Percentiles rank a stretch among this genome's conserved stretches.
phyloP scores from a whole-genome alignment of 2,329 filamentous ascomycete genomes.

The Colletotrichum tanaceti region DNA sequence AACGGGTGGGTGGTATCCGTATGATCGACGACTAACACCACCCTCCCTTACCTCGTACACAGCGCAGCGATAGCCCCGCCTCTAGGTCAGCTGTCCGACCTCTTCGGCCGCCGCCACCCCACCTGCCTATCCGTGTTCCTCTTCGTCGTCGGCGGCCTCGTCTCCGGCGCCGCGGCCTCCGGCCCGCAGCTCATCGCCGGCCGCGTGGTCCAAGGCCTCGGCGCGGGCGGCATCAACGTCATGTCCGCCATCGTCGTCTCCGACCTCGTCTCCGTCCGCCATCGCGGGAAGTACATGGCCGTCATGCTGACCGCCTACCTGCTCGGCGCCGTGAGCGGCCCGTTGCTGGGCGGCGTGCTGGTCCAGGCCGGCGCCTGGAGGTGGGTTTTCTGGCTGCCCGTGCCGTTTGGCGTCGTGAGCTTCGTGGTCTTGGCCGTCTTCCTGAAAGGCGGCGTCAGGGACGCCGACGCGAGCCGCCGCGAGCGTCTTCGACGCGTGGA shows the following conservation, averaged over 20 bases:
- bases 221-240: conserved; percentile 51
- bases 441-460: conserved; percentile 52
- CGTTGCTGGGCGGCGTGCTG: conserved; percentile 49
- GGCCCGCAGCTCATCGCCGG: conserved; percentile 62
- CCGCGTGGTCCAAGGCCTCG: conserved; percentile 61
- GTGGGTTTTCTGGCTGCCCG: conserved; percentile 47
- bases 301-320: conserved; percentile 49
- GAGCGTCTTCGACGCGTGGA: conserved; percentile 55
- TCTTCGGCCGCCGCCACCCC: conserved; percentile 62
- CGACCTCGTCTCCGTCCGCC: conserved; percentile 62
- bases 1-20: too few relatives aligned
- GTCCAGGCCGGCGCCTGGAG: conserved; percentile 52
- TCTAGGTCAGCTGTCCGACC: conserved; percentile 61
- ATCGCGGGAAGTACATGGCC: conserved; percentile 55
- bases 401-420: conserved; percentile 50
- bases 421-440: conserved; percentile 50
- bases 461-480: conserved; percentile 39
- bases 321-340: conserved; percentile 50
- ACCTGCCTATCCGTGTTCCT: conserved; percentile 55
- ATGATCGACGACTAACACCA: too few relatives aligned
- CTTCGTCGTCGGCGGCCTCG: conserved; percentile 64
- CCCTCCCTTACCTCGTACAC: too few relatives aligned
- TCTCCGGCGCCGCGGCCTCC: conserved; percentile 60
- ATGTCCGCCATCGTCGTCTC: conserved; percentile 51
- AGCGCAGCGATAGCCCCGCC: conserved; percentile 15